Evolutionary conservation across 116 monocot species (phyloP).

Genomic region (Papilionanthe hybrid): DNA sequence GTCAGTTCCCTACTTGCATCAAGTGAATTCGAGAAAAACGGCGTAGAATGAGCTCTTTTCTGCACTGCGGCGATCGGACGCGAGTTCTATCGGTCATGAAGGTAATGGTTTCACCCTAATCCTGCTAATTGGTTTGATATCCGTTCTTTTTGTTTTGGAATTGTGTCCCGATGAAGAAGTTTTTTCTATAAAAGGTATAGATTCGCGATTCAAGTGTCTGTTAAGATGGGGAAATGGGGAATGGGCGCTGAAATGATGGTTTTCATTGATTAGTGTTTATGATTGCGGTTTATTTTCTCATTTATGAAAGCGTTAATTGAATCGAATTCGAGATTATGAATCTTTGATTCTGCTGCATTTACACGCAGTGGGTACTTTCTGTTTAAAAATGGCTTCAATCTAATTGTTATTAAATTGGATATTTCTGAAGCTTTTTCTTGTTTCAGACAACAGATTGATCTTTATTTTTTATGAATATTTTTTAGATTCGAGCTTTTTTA

Average conservation of each 20-base stretch:
- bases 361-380: no score
- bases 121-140: background rate
- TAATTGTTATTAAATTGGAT: no score
- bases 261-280: background rate
- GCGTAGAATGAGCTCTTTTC: background rate
- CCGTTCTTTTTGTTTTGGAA: background rate
- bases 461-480: no score
- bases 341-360: no score
- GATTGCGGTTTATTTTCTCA: background rate
- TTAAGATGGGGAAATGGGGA: background rate
- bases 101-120: background rate
- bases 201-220: background rate
- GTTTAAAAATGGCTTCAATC: no score
- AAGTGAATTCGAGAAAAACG: slow-evolving; percentile 23
- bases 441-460: no score
- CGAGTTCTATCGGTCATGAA: background rate
- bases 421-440: no score
- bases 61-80: background rate
- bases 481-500: no score
- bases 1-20: slow-evolving; percentile 13
- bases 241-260: background rate
- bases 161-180: background rate
- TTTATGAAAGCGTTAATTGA: background rate
- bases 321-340: no score
- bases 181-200: background rate